A percentile compares a stretch with the other conserved stretches of the same genome.
phyloP scores from a whole-genome alignment of 1,284 basidiomycete species.

The Pseudozyma sp. region DNA sequence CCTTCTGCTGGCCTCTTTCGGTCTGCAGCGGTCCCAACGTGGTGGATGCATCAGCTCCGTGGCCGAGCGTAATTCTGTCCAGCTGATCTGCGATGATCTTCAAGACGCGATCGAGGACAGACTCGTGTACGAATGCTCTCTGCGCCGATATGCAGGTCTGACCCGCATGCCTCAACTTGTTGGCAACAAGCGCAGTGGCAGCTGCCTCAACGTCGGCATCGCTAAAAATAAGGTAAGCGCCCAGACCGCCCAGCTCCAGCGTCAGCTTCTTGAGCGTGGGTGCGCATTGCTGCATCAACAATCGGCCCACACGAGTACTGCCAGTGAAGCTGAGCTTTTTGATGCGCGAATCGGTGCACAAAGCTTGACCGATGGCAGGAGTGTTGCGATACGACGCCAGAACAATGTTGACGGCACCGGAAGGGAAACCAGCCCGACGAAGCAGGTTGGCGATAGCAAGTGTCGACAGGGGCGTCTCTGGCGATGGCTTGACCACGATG shows the following conservation, averaged over 20 bases:
- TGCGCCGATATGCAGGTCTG: slow-evolving; percentile 82
- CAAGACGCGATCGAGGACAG: slow-evolving; percentile 82
- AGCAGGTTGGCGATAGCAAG: slow-evolving; percentile 87
- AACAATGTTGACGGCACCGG: slow-evolving; percentile 93
- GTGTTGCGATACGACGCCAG: slow-evolving; percentile 80
- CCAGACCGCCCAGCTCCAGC: slow-evolving; percentile 76
- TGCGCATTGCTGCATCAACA: slow-evolving; percentile 84
- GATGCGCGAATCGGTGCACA: slow-evolving; percentile 74
- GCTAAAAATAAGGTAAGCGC: slow-evolving; percentile 94
- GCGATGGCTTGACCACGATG: slow-evolving; percentile 91
- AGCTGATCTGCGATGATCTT: slow-evolving; percentile 83
- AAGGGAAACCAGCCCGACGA: slow-evolving; percentile 86
- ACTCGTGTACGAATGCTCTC: slow-evolving; percentile 74
- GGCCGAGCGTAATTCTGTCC: slow-evolving; percentile 88
- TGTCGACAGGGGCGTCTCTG: slow-evolving; percentile 93
- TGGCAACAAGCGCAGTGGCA: slow-evolving; percentile 83
- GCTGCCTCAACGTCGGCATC: slow-evolving; percentile 94
- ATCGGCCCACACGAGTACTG: slow-evolving; percentile 90
- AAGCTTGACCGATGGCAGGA: slow-evolving; percentile 78
- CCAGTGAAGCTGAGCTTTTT: slow-evolving; percentile 96
- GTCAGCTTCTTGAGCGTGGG: slow-evolving; percentile 87
- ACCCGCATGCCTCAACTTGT: slow-evolving; percentile 91
- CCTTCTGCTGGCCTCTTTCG: slow-evolving; percentile 85
- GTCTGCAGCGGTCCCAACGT: slow-evolving; percentile 97
- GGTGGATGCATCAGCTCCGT: slow-evolving; percentile 79